Base-by-base conservation (phyloP, 2,329 filamentous ascomycete genomes). In the Paramyrothecium roridum region DNA sequence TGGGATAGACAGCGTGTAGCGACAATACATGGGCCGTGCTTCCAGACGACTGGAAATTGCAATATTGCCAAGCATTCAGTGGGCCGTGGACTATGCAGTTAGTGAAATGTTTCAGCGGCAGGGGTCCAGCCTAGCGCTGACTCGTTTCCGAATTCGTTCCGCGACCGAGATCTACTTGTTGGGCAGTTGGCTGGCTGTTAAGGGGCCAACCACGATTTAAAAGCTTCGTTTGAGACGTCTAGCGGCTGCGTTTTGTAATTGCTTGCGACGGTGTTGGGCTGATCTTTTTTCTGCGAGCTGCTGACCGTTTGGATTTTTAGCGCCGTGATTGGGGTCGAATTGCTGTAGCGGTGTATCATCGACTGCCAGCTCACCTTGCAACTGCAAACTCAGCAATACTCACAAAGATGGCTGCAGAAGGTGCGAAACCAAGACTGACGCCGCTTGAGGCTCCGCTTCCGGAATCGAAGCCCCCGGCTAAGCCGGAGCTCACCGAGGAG, bases 401-500 rank as follows among this genome's bases (percentile, higher is more conserved):
- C 12, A 3, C 4, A 43, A 43, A 43, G 13, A 43, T 43, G 37
- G 37, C 37, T 43, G 37, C 37, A 6, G 37, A 43, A 13, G 37
- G 37, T 43, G 4, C 64, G 50, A 56, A 56, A n/a, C 63, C 67
- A 8, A 62, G 76, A 47, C 76, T 76, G 64, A 86, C 80, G 47
- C 88, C 87, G 34, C 79, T 90, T 59, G 70, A 74, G n/a, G 67
- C 71, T 10, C 87, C 88, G 2, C 72, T 80, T 2, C 73, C 87
- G 2, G 74, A 76, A 37, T 81, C 82, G 68, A 83, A 81, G 56
- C 84, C 89, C 3, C 68, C 76, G 13, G 68, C 83, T 7, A 78
- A 80, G 11, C 72, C 83, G 7, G 71, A 80, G 56, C 82, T 97
- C 64, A 92, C 87, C 12, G 67, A 82, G 11, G 91, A 96, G 37